These are phyloP conservation scores for Hirsutella rhossiliensis DNA, from an alignment of 2,329 filamentous ascomycete species.

Conservation along the genomic window DNA sequence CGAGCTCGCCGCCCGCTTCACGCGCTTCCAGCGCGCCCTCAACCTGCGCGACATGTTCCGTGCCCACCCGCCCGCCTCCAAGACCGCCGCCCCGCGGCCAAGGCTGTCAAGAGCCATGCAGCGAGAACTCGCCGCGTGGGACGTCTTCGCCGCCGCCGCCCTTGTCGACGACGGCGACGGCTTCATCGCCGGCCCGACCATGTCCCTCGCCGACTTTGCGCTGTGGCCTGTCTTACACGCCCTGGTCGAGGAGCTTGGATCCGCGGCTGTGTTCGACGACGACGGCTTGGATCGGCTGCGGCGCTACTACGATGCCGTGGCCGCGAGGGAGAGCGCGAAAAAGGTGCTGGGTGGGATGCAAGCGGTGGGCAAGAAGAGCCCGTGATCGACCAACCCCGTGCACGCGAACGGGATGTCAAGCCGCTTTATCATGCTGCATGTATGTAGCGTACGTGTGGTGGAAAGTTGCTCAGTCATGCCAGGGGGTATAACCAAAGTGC, in stretches of 20 bases:
- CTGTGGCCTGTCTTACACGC: conserved; percentile 43
- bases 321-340: conserved; percentile 9
- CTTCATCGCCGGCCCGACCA: conserved; percentile 31
- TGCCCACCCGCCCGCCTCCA: background rate
- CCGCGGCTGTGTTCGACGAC: conserved; percentile 14
- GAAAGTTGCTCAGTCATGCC: too few species aligned
- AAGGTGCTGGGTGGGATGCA: conserved; percentile 9
- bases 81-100: background rate
- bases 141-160: conserved; percentile 15
- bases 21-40: conserved; percentile 27
- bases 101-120: background rate
- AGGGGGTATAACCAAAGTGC: too few species aligned
- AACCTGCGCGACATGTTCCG: conserved; percentile 18
- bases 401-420: too few species aligned
- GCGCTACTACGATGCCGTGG: conserved; percentile 24
- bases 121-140: conserved; percentile 27
- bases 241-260: conserved; percentile 23
- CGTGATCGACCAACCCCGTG: background rate
- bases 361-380: background rate
- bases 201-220: conserved; percentile 41
- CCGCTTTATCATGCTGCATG: too few species aligned
- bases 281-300: conserved; percentile 16
- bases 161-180: conserved; percentile 17
- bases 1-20: conserved; percentile 24
- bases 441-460: too few species aligned